A percentile compares a stretch with the other conserved stretches of the same genome.
phyloP scores from a whole-genome alignment of 116 monocot genomes.

The Trichopus zeylanicus region DNA sequence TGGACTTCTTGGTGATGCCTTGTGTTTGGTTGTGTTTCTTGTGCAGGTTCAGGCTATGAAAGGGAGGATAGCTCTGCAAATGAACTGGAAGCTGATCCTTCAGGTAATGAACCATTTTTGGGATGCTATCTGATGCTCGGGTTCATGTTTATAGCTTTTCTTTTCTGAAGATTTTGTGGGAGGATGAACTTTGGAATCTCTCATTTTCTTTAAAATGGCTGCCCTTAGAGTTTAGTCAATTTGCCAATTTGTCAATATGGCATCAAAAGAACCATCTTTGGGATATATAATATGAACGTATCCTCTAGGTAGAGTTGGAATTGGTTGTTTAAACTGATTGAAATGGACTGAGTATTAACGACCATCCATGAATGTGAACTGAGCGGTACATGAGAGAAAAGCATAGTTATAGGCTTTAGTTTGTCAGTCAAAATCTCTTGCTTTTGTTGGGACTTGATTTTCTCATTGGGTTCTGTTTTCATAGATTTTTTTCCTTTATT shows the following conservation, averaged over 20 bases:
- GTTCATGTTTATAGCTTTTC: not conserved
- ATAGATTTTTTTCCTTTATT: too few species aligned
- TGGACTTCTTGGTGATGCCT: too few species aligned
- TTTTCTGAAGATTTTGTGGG: not conserved
- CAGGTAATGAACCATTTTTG: slow-evolving; percentile 29
- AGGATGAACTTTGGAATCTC: not conserved
- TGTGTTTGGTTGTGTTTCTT: not conserved
- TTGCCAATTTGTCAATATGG: not conserved
- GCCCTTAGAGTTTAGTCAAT: not conserved
- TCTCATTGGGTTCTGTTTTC: not conserved
- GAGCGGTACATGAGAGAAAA: not conserved
- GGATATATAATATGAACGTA: too few species aligned
- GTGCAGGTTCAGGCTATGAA: slow-evolving; percentile 47
- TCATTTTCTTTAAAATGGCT: not conserved
- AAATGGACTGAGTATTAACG: not conserved
- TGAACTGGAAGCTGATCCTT: slow-evolving; percentile 27
- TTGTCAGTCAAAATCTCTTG: not conserved
- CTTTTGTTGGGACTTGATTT: not conserved
- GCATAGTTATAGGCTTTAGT: not conserved
- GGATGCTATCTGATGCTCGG: too few species aligned
- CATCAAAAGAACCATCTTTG: not conserved
- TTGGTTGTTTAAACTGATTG: not conserved
- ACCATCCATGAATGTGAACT: not conserved
- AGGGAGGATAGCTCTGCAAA: slow-evolving; percentile 51
- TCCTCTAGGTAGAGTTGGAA: too few species aligned